Conservation (phyloP, 345 rosid genomes). For the Balakata baccata region DNA sequence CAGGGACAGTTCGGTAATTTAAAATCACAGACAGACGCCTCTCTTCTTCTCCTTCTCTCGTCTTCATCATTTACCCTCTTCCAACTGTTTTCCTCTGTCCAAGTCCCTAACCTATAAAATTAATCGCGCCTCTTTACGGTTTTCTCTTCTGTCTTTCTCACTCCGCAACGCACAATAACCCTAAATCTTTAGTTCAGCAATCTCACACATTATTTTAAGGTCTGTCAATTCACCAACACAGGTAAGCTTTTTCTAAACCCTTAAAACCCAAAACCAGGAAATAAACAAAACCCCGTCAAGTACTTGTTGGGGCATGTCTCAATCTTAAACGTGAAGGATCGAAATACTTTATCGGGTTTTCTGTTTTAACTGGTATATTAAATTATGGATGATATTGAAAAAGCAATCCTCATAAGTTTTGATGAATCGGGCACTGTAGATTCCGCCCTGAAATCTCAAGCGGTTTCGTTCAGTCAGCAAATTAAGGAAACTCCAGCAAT, state of each 20-base stretch:
- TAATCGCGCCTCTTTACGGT: conserved; percentile 6
- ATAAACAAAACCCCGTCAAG: not conserved
- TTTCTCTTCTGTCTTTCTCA: not conserved
- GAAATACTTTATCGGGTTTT: conserved; percentile 21
- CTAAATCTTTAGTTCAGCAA: not conserved
- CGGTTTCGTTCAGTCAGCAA: conserved; percentile 54
- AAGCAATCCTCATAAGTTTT: conserved; percentile 75
- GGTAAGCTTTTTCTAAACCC: conserved; percentile 24
- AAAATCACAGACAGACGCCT: not conserved
- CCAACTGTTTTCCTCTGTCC: not conserved
- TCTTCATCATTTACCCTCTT: not conserved
- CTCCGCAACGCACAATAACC: conserved; percentile 1
- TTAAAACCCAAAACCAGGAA: not conserved
- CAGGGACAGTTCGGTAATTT: conserved; percentile 5
- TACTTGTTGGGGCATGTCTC: not conserved
- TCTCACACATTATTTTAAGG: conserved; percentile 5
- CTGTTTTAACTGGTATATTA: conserved; percentile 6
- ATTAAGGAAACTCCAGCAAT: conserved; percentile 53
- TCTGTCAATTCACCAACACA: conserved; percentile 15
- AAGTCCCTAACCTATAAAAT: conserved; percentile 18
- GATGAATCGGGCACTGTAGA: conserved; percentile 65
- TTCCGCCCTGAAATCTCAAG: conserved; percentile 55
- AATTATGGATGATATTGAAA: conserved; percentile 80
- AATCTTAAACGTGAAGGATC: not conserved
- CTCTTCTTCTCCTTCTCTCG: conserved; percentile 7